phyloP scores from a whole-genome alignment of 2,329 filamentous ascomycete genomes.

The Sarocladiaceae sp. region DNA sequence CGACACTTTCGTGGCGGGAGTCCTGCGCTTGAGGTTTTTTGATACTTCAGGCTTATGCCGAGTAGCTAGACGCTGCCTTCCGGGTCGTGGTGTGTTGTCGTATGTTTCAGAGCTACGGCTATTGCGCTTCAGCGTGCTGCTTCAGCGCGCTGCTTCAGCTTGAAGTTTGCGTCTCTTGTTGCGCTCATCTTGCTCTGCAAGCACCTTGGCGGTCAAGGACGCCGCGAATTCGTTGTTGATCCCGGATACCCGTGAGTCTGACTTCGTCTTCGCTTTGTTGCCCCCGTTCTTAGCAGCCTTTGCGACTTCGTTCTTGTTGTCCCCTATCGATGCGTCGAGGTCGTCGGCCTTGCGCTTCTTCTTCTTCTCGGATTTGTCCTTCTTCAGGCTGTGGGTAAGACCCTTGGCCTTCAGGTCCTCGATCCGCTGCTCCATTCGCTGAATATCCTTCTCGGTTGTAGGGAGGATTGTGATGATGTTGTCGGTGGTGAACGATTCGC shows the following conservation, averaged over 20 bases:
- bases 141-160: slow-evolving; percentile 14
- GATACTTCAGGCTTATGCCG: no score
- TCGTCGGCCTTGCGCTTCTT: slow-evolving; percentile 61
- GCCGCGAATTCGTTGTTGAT: slow-evolving; percentile 91
- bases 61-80: no score
- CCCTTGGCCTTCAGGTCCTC: slow-evolving; percentile 67
- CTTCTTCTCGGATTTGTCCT: slow-evolving; percentile 61
- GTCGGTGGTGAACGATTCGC: slow-evolving; percentile 63
- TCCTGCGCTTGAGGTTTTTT: not conserved
- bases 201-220: slow-evolving; percentile 76
- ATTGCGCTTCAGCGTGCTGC: no score
- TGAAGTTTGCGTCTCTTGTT: slow-evolving; percentile 74
- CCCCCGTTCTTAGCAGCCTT: not conserved
- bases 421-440: slow-evolving; percentile 60
- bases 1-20: not conserved
- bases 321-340: slow-evolving; percentile 22
- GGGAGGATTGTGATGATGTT: slow-evolving; percentile 84
- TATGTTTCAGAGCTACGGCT: no score
- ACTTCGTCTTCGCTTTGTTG: slow-evolving; percentile 17
- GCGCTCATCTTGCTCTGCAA: slow-evolving; percentile 79
- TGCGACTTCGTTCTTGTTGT: slow-evolving; percentile 47
- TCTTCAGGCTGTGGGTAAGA: slow-evolving; percentile 84
- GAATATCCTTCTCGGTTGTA: slow-evolving; percentile 64
- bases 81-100: no score
- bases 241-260: slow-evolving; percentile 41